Base-by-base conservation (phyloP, 2,329 filamentous ascomycete genomes). In the Curvularia lunata region DNA sequence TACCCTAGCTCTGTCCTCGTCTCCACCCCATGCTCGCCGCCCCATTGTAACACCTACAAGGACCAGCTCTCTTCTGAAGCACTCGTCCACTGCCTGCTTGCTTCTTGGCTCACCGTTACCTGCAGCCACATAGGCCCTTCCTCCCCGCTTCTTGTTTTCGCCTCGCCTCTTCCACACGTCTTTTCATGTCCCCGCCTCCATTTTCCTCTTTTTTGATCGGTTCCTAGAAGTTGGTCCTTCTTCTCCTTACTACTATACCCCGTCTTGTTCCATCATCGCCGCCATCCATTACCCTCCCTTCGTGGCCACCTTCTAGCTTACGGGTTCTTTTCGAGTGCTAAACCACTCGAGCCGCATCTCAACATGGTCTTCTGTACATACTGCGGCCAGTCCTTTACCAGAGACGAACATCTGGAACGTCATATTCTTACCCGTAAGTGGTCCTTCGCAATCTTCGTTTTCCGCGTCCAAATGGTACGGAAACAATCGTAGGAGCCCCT, bases 291-390 rank as follows among this genome's bases (percentile, higher is more conserved):
- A 30, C 19, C 21, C 6, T 25, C 46, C 23, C 47, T 27, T 37
- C n/a, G 47, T 37, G 47, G 32, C 40, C 28, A 58, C 23, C 21
- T 49, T 32, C 30, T 37, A 47, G 32, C 21, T 27, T 42, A 23
- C 30, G 28, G 19, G 47, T 30, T 59, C 41, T 48, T 48, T 23
- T 50, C 13, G 45, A 42, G 41, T 53, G 37, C 45, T 52, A 47
- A 23, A 27, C 30, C 34, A 42, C 27, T 42, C 19, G 23, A 48
- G 25, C 42, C 54, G n/a, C 12, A 38, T 45, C 50, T 18, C 64
- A 79, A 61, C 47, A 83, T 83, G 81, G 80, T 83, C 28, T 83
- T 82, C 70, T 83, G 81, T 70, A 83, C 81, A 52, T 83, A 83
- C 61, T 83, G 81, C 65, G 81, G 81, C 28, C 80, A 83, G 75